Evolutionary conservation across 768 basidiomycete species (phyloP).

Genomic region (Suillus lakei): DNA sequence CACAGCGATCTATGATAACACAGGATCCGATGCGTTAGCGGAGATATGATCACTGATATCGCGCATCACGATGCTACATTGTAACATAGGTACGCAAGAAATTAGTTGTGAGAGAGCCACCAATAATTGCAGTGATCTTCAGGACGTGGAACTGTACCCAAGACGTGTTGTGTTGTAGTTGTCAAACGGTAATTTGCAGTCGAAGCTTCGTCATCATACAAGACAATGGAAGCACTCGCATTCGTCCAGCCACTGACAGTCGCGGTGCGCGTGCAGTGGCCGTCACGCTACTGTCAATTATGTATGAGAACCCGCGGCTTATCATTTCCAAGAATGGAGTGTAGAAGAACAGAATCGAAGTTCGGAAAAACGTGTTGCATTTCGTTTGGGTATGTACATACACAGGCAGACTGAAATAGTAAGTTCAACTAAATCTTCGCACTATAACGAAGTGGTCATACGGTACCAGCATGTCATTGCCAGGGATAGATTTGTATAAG

Average conservation of each 20-base stretch:
- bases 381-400: too few species aligned
- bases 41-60: not conserved
- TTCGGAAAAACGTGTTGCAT: not conserved
- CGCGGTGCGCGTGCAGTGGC: not conserved
- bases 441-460: not conserved
- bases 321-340: not conserved
- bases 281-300: not conserved
- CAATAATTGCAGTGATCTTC: not conserved
- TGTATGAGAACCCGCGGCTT: not conserved
- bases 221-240: not conserved
- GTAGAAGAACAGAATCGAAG: too few species aligned
- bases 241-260: not conserved
- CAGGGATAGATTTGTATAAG: not conserved
- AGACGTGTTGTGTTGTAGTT: not conserved
- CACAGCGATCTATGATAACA: not conserved
- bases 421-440: not conserved
- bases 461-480: not conserved
- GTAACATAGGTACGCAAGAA: not conserved
- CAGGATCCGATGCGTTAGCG: not conserved
- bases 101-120: not conserved
- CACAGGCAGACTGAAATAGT: not conserved
- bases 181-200: conserved; percentile 1
- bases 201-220: not conserved
- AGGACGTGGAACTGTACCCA: not conserved
- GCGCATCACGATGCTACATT: not conserved